Conservation (phyloP, 1,284 basidiomycete genomes). For the Cutaneotrichosporon sp. region DNA sequence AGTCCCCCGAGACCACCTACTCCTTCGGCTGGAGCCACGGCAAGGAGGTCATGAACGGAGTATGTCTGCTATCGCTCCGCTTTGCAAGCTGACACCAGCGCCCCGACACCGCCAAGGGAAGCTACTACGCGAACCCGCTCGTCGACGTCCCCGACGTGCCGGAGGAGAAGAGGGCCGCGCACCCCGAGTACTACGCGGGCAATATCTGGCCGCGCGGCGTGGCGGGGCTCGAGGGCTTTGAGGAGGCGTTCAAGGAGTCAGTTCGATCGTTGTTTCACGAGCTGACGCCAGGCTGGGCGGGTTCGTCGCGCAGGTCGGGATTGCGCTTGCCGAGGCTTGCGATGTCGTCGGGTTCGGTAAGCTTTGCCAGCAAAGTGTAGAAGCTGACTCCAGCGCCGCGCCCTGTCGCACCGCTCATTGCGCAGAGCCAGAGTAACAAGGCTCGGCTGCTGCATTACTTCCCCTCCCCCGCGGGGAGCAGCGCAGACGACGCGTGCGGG, state of each 20-base stretch:
- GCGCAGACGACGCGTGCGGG: slow-evolving; percentile 70
- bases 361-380: too few relatives aligned
- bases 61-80: slow-evolving; percentile 38
- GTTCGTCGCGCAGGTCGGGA: slow-evolving; percentile 77
- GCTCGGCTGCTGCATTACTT: slow-evolving; percentile 91
- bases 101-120: slow-evolving; percentile 77
- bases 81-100: slow-evolving; percentile 26
- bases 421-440: slow-evolving; percentile 51
- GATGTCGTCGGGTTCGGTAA: slow-evolving; percentile 83
- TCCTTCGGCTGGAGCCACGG: slow-evolving; percentile 89
- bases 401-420: slow-evolving; percentile 48
- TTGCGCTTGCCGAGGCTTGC: slow-evolving; percentile 76
- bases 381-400: neutral
- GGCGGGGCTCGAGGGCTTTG: slow-evolving; percentile 69
- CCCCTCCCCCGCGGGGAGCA: slow-evolving; percentile 61
- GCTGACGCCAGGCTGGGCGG: slow-evolving; percentile 55
- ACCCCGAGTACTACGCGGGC: slow-evolving; percentile 63
- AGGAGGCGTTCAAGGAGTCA: slow-evolving; percentile 80
- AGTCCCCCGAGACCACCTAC: slow-evolving; percentile 51
- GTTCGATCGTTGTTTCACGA: slow-evolving; percentile 20
- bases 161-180: slow-evolving; percentile 58
- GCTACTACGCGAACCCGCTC: slow-evolving; percentile 86
- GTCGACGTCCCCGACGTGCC: slow-evolving; percentile 65
- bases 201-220: slow-evolving; percentile 65
- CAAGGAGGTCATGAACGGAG: slow-evolving; percentile 96